Conservation (phyloP, 1,284 basidiomycete genomes). For the Malassezia psittaci region DNA sequence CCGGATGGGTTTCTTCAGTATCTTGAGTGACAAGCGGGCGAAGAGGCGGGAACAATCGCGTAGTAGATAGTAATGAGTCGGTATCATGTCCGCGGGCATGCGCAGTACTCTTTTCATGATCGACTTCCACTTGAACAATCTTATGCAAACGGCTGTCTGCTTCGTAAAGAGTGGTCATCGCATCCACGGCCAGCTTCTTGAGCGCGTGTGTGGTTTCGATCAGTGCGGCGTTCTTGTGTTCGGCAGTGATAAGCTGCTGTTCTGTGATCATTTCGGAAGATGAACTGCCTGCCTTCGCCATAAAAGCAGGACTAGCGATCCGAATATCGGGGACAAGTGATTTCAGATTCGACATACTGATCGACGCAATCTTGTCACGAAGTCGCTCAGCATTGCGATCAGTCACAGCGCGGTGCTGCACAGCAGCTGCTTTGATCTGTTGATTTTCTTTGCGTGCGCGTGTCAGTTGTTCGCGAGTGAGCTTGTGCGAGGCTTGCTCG, state of each 20-base stretch:
- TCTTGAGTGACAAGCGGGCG: constrained; percentile 13
- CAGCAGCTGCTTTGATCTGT: constrained; percentile 7
- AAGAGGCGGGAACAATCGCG: constrained; percentile 13
- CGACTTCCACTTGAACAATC: constrained; percentile 12
- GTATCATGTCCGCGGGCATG: not conserved
- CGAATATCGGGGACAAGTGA: constrained; percentile 11
- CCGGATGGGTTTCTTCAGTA: constrained; percentile 17
- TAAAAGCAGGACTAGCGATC: constrained; percentile 10
- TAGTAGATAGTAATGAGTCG: not conserved
- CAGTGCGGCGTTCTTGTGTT: constrained; percentile 9
- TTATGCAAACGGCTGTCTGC: constrained; percentile 15
- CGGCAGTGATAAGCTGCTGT: constrained; percentile 11
- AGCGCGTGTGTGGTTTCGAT: constrained; percentile 10
- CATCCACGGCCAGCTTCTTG: constrained; percentile 16
- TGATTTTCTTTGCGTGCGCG: constrained; percentile 8
- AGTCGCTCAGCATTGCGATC: constrained; percentile 13
- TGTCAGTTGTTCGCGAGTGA: constrained; percentile 11
- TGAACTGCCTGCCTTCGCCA: not conserved
- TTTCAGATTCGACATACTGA: constrained; percentile 9
- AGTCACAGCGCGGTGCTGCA: constrained; percentile 10
- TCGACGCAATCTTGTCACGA: constrained; percentile 10
- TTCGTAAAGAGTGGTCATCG: constrained; percentile 6
- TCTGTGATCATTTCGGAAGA: not conserved
- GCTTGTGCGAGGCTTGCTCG: constrained; percentile 9
- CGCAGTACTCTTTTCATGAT: not conserved